Base-by-base conservation (phyloP, 495 filamentous ascomycete genomes). In the Choiromyces venosus region DNA sequence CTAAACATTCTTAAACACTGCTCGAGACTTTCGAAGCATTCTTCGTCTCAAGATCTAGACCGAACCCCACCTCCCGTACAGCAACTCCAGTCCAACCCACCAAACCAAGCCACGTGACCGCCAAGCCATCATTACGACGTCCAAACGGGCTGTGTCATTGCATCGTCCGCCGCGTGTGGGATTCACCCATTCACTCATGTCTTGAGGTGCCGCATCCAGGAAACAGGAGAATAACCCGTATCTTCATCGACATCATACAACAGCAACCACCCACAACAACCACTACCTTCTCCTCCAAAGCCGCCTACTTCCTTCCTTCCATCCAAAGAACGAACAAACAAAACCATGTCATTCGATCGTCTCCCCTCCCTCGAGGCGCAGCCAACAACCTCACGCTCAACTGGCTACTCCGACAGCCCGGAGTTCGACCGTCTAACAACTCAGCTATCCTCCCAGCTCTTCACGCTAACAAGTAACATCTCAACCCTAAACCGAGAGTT, bases 401-500 rank as follows among this genome's bases (percentile, higher is more conserved):
- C 85, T 33, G 89, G 93, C 76, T 97, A 96, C 83, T 85, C 90
- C 74, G 95, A 99, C 84, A 94, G 97, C 81, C 96, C 96, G 65
- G 93, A 95, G 76, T 99, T 98, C 87, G 86, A 90, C 76, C 86
- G 86, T 29, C 87, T 96, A 75, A 92, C 93, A 73, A 89, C 92
- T 79, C 86, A 88, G 35, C 88, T 98, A 67, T 94, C 90, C 78
- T 90, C 92, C 79, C 89, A 93, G 82, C 86, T 99, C 36, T 96
- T 97, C 82, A 87, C 86, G 37, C 87, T 99, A 70, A 96, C 93
- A 33, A 89, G 90, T 61, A 96, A 95, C 81, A 93, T 96, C 77
- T 89, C 91, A 71, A 88, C 89, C 38, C 85, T 99, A 8, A 90
- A 87, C 56, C 88, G 88, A 72, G 91, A 99, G 79, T 87, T 99